Percentiles rank a stretch among this genome's conserved stretches.
phyloP scores from a whole-genome alignment of 495 filamentous ascomycete species.

The Rhizodiscina lignyota region DNA sequence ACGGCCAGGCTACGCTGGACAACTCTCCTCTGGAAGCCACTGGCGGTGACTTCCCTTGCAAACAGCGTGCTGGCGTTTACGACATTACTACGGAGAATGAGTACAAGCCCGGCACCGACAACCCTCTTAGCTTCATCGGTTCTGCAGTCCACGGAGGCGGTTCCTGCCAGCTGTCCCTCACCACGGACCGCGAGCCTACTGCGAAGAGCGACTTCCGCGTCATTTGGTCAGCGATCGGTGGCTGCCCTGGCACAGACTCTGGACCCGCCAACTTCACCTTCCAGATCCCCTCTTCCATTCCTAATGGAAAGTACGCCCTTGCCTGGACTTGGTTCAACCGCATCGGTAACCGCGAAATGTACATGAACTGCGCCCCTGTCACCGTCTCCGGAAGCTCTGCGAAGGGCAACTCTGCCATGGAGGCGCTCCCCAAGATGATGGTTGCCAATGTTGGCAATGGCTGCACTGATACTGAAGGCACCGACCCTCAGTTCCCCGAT shows the following conservation, averaged over 20 bases:
- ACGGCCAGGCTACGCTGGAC: slow-evolving; percentile 29
- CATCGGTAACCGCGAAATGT: slow-evolving; percentile 39
- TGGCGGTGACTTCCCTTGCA: slow-evolving; percentile 64
- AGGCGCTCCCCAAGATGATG: slow-evolving; percentile 36
- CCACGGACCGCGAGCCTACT: slow-evolving; percentile 47
- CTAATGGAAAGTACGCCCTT: slow-evolving; percentile 32
- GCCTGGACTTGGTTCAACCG: slow-evolving; percentile 48
- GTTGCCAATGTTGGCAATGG: slow-evolving; percentile 33
- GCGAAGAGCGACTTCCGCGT: slow-evolving; percentile 51
- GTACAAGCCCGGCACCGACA: slow-evolving; percentile 33
- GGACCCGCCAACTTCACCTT: slow-evolving; percentile 4
- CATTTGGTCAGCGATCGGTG: slow-evolving; percentile 65
- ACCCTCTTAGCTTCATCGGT: slow-evolving; percentile 37
- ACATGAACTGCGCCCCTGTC: slow-evolving; percentile 42
- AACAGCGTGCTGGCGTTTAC: slow-evolving; percentile 31
- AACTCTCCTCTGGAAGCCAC: slow-evolving; percentile 52
- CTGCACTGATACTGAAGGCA: slow-evolving; percentile 8
- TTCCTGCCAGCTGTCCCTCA: slow-evolving; percentile 69
- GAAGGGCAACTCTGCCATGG: slow-evolving; percentile 13
- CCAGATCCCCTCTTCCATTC: slow-evolving; percentile 19
- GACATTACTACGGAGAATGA: slow-evolving; percentile 25
- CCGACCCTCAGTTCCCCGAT: slow-evolving; percentile 9
- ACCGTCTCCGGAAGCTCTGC: slow-evolving; percentile 29
- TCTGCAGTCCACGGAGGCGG: slow-evolving; percentile 66
- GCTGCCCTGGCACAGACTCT: slow-evolving; percentile 41